A percentile compares a stretch with the other conserved stretches of the same genome.
These are phyloP conservation scores for Setaria viridis DNA, from an alignment of 202 grass and related monocot species.

Conservation along the genomic window DNA sequence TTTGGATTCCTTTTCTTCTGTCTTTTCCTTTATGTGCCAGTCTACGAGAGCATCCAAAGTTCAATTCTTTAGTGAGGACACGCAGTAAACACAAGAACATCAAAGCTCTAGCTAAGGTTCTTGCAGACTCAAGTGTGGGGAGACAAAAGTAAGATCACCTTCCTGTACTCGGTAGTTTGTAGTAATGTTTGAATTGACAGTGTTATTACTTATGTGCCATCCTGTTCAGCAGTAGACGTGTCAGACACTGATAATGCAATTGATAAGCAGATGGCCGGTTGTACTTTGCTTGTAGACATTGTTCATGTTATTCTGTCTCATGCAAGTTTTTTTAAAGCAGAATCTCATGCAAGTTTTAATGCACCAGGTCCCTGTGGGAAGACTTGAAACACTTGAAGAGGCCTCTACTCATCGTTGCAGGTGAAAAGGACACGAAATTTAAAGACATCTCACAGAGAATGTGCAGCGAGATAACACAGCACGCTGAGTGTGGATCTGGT, in stretches of 20 bases:
- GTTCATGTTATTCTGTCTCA: conserved; percentile 15
- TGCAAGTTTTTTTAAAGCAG: conserved; percentile 1
- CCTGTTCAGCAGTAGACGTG: conserved; percentile 2
- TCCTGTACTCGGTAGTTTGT: neutral
- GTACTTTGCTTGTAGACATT: conserved; percentile 8
- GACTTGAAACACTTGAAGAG: conserved; percentile 78
- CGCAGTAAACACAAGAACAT: conserved; percentile 67
- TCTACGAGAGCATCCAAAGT: conserved; percentile 81
- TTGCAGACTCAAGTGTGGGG: conserved; percentile 71
- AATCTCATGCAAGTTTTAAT: conserved; percentile 33
- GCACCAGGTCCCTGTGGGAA: conserved; percentile 81
- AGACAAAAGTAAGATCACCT: conserved; percentile 70
- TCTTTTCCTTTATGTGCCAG: conserved; percentile 43
- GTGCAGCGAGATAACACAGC: conserved; percentile 61
- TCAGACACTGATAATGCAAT: neutral
- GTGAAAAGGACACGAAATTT: conserved; percentile 86
- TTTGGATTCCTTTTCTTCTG: conserved; percentile 40
- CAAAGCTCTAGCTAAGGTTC: conserved; percentile 71
- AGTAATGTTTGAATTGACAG: conserved; percentile 17
- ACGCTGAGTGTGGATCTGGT: conserved; percentile 32
- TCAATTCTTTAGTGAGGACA: conserved; percentile 56
- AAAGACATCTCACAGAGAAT: conserved; percentile 69
- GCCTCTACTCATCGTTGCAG: conserved; percentile 78
- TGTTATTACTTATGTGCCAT: conserved; percentile 4
- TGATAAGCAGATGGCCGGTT: neutral